Conservation (phyloP, 495 filamentous ascomycete genomes). For the Lepraria neglecta region DNA sequence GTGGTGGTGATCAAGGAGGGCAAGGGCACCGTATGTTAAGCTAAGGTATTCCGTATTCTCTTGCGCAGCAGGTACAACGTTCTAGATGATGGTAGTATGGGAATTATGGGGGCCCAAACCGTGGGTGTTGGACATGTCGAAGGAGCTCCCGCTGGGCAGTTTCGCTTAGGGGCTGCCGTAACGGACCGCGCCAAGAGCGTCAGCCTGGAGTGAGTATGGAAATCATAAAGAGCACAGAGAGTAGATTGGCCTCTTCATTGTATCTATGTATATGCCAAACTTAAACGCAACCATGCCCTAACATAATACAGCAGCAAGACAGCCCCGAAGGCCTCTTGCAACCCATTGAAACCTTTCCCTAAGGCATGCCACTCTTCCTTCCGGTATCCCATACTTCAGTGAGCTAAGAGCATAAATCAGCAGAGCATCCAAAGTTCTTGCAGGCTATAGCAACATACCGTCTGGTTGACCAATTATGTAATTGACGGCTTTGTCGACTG, state of each 20-base stretch:
- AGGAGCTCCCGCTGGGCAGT: background rate
- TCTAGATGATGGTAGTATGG: slow-evolving; percentile 1
- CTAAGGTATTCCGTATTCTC: background rate
- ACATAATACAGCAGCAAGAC: slow-evolving; percentile 10
- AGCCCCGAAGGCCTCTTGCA: background rate
- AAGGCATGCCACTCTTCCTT: background rate
- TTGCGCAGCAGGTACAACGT: background rate
- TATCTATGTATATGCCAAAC: slow-evolving; percentile 6
- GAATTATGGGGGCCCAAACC: background rate
- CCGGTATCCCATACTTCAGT: slow-evolving; percentile 5
- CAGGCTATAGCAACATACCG: slow-evolving; percentile 40
- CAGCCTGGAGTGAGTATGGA: background rate
- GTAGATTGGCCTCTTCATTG: slow-evolving; percentile 1
- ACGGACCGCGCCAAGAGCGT: background rate
- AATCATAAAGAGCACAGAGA: background rate
- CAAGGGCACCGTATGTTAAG: too few relatives aligned
- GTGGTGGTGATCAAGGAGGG: background rate
- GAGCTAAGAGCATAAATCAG: slow-evolving; percentile 19
- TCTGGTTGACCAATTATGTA: slow-evolving; percentile 95
- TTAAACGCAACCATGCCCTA: background rate
- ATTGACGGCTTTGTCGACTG: slow-evolving; percentile 90
- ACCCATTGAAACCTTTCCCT: background rate
- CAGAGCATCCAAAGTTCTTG: background rate
- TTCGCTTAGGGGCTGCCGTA: slow-evolving; percentile 5
- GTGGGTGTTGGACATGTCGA: background rate